Conservation (phyloP, 1,284 basidiomycete species). For the Xerocomus nothofagi region DNA sequence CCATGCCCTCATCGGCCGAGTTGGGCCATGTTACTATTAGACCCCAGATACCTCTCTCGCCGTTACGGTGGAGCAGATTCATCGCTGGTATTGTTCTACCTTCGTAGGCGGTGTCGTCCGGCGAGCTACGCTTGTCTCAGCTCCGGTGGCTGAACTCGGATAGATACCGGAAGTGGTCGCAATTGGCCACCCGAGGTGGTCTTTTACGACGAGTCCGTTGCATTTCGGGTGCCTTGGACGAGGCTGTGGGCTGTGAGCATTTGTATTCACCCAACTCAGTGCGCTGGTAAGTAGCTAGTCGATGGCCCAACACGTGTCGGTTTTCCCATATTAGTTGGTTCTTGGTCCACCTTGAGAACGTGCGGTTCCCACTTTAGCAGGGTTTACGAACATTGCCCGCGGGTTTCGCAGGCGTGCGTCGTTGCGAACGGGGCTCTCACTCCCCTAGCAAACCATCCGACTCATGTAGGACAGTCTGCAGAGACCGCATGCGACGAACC, state of each 20-base stretch:
- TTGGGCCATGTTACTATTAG: not conserved
- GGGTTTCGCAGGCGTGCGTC: conserved; percentile 27
- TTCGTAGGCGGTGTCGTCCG: not conserved
- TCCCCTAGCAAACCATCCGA: not conserved
- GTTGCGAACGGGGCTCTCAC: conserved; percentile 11
- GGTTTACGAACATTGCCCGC: conserved; percentile 20
- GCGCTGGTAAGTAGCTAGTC: not conserved
- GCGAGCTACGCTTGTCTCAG: not conserved
- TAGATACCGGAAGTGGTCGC: not conserved
- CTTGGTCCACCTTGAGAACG: conserved; percentile 14
- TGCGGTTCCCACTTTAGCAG: conserved; percentile 13
- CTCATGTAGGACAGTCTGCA: not conserved
- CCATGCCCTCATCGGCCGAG: conserved; percentile 8
- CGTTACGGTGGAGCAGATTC: not conserved
- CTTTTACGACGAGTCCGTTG: not conserved
- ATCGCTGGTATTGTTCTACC: not conserved
- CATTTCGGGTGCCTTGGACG: not conserved
- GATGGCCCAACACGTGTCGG: conserved; percentile 15
- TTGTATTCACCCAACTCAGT: conserved; percentile 25
- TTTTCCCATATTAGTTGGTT: conserved; percentile 19
- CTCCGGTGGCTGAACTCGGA: not conserved
- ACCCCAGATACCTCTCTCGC: conserved; percentile 11
- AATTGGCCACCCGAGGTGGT: not conserved
- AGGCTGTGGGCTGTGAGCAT: conserved; percentile 20
- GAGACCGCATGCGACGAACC: too few relatives aligned